These are phyloP conservation scores for Kwoniella newhampshirensis DNA, from an alignment of 768 basidiomycete species.

Conservation along the genomic window DNA sequence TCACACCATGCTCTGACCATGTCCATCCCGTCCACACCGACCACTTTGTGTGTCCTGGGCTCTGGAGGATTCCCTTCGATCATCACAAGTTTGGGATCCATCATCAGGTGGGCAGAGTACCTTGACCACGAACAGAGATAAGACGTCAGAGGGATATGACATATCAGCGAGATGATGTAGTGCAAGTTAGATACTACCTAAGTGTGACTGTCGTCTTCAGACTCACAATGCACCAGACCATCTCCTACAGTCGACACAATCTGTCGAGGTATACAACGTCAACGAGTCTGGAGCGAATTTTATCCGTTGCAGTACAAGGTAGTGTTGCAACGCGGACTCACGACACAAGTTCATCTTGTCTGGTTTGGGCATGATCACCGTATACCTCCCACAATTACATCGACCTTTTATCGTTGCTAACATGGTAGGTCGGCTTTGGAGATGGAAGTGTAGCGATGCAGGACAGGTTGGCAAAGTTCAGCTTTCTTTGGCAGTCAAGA, in stretches of 20 bases:
- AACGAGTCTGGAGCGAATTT: neutral
- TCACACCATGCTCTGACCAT: constrained; percentile 29
- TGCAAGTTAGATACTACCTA: too few species aligned
- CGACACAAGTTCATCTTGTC: constrained; percentile 25
- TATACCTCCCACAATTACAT: constrained; percentile 20
- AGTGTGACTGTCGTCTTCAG: too few species aligned
- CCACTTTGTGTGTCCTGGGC: constrained; percentile 19
- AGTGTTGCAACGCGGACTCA: neutral
- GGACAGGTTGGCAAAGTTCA: too few species aligned
- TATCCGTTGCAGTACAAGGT: neutral
- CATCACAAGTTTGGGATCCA: neutral
- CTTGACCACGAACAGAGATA: too few species aligned
- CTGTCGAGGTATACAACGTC: too few species aligned
- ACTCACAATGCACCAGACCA: constrained; percentile 25
- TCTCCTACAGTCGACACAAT: constrained; percentile 26
- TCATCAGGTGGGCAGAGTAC: constrained; percentile 24
- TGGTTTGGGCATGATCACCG: constrained; percentile 13
- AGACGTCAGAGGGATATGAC: too few species aligned
- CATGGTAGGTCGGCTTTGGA: constrained; percentile 7
- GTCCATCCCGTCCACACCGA: constrained; percentile 18
- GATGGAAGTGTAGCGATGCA: too few species aligned
- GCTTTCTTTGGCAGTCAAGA: too few species aligned
- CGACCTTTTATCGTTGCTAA: constrained; percentile 15
- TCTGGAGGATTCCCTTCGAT: constrained; percentile 14
- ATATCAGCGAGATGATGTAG: too few species aligned